Percentiles rank a stretch among this genome's conserved stretches.
Evolutionary conservation across 1,284 basidiomycete genomes (phyloP).

Genomic region (Puccinia sorghi): DNA sequence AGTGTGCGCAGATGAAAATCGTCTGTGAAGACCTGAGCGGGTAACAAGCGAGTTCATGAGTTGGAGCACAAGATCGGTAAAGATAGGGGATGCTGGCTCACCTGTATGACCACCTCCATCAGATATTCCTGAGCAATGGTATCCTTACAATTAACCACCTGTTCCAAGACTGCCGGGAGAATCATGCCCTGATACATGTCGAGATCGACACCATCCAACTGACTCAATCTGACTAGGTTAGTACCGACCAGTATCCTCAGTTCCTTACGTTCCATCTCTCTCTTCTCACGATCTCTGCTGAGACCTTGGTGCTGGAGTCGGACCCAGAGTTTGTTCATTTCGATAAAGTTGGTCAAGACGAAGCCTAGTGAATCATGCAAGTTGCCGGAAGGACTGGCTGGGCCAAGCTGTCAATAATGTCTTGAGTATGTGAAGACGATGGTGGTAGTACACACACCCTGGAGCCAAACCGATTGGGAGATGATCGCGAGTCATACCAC

Average conservation of each 20-base stretch:
- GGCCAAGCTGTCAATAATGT: constrained; percentile 28
- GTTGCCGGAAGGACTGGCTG: constrained; percentile 73
- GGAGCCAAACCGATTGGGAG: constrained; percentile 78
- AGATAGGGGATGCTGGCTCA: constrained; percentile 56
- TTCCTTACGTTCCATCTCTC: constrained; percentile 88
- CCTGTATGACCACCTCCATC: constrained; percentile 97
- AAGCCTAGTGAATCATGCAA: constrained; percentile 89
- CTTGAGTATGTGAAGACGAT: no score
- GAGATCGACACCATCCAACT: constrained; percentile 89
- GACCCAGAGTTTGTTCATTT: constrained; percentile 99
- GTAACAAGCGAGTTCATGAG: neutral
- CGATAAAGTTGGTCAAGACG: constrained; percentile 93
- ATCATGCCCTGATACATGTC: constrained; percentile 81
- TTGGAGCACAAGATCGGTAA: neutral
- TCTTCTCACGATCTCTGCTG: constrained; percentile 88
- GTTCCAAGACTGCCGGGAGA: constrained; percentile 84
- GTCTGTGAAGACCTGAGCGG: constrained; percentile 80
- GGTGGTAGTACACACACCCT: no score
- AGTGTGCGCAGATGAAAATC: constrained; percentile 92
- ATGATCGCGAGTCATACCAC: constrained; percentile 88
- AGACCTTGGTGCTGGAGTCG: constrained; percentile 93
- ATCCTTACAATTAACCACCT: constrained; percentile 94
- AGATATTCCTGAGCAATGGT: constrained; percentile 95
- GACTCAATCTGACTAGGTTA: constrained; percentile 86
- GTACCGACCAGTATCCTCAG: constrained; percentile 91